Evolutionary conservation across 2,329 filamentous ascomycete genomes (phyloP), one percentile per base, ranked within the genome.

Genomic region (Allantophomopsis lycopodina): DNA sequence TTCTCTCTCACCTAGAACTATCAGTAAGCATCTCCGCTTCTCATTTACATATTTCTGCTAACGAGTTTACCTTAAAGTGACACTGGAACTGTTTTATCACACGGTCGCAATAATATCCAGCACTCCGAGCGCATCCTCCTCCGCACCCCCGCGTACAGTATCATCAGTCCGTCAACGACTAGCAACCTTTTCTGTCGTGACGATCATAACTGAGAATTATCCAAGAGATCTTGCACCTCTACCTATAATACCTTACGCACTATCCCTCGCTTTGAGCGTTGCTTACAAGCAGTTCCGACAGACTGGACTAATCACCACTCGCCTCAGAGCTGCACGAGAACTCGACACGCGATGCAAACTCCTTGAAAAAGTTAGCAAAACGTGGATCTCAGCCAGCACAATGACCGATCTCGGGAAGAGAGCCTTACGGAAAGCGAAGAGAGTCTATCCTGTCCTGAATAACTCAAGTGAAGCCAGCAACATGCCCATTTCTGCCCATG

Each of bases 211-310:
- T 4, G 41, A 40, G n/a, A 44, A 50, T 12, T 38, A 46, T 5
- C 45, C 68, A 12, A 66, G 66, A 28, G 63, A 59, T 23, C 45
- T 62, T 3, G 50, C 51, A 2, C 54, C 71, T 0, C 61, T 77
- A 23, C 73, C 76, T 0, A 69, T 78, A 42, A 63, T 79, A 0
- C 73, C 75, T 0, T 79, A 79, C 41, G 73, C 71, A 1, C 62
- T 79, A 0, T 74, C 73, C 1, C 62, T 80, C 1, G 69, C 75
- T 0, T 61, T 80, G 1, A 76, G 71, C 36, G 71, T 79, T 1
- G 69, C 71, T 11, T 79, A 79, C 46, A 66, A 72, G 35, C 77
- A 78, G 50, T 75, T 79, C 72, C 64, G 74, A 2, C 70, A 76
- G 46, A 75, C 71, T 41, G 66, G 66, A 11, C 57, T 76, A 0